Evolutionary conservation across 2,329 filamentous ascomycete genomes (phyloP), one percentile per base, ranked within the genome.

Genomic region (Nectriaceae sp.): DNA sequence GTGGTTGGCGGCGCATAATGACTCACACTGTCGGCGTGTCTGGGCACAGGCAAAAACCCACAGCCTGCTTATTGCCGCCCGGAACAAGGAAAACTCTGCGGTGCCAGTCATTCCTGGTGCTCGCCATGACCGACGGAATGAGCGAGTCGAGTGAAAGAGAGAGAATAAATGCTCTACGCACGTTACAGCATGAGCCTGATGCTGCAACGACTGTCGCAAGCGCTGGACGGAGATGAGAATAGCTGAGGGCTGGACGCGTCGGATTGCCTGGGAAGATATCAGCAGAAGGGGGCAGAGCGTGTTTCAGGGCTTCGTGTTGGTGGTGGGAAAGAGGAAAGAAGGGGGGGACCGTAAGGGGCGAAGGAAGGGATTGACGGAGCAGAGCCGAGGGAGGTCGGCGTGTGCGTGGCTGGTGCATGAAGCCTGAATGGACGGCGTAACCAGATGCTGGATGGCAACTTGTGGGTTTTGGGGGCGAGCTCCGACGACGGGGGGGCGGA

Each of bases 1-100:
- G 40, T 63, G 60, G 52, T 63, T 63, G 60, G 60, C 40, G 48
- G 53, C 52, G 53, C 35, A 42, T 11, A 39, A 62, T 62, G 60
- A 62, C 60, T 62, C 60, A 62, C 60, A 48, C 49, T 53, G 47
- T 49, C 46, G 47, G 53, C 53, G 44, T 50, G 52, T 11, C 24
- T 50, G 44, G 44, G 29, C 54, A 58, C 59, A 56, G 42, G 44
- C 42, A 42, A 61, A 61, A 57, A 52, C 55, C 54, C 56, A 55
- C 47, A 38, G 42, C 45, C 47, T 57, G 44, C 43, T 49, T 46
- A 46, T 47, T 54, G 50, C 50, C 50, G 55, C 42, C 44, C 39
- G 33, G 31, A 40, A 40, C 39, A 31, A 35, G 33, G 31, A 60
- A 57, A 54, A 45, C 42, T 54, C 46, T 55, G 50, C 50, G 50